These are phyloP conservation scores for Elymus sibiricus DNA, from an alignment of 176 grass and related monocot species.

Conservation along the genomic window DNA sequence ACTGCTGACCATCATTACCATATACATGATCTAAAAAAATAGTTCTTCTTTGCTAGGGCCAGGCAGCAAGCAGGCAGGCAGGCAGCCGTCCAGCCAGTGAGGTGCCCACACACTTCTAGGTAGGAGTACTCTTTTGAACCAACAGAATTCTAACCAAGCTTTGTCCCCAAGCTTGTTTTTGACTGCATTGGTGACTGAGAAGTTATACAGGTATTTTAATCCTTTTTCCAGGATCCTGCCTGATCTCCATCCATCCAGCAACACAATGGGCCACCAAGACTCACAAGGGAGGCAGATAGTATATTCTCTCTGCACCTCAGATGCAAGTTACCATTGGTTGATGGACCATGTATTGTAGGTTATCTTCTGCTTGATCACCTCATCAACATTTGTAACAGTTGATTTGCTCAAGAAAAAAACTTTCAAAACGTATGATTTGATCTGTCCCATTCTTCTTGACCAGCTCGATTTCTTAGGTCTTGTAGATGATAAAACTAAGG, in stretches of 20 bases:
- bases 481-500: background rate
- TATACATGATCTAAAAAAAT: background rate
- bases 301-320: constrained; percentile 27
- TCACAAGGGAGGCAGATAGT: constrained; percentile 40
- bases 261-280: constrained; percentile 22
- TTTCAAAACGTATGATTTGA: constrained; percentile 20
- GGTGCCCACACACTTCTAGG: constrained; percentile 52
- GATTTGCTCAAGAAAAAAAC: constrained; percentile 27
- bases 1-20: background rate
- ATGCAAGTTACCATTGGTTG: constrained; percentile 34
- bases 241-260: constrained; percentile 36
- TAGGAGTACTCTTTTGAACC: constrained; percentile 46
- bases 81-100: constrained; percentile 36
- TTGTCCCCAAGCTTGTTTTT: constrained; percentile 64
- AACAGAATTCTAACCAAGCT: constrained; percentile 50
- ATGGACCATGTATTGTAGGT: constrained; percentile 27
- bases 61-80: constrained; percentile 22
- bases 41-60: constrained; percentile 13
- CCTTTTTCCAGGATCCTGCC: constrained; percentile 22
- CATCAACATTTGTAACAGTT: constrained; percentile 31
- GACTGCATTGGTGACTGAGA: constrained; percentile 70
- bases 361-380: constrained; percentile 28
- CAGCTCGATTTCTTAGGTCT: constrained; percentile 16
- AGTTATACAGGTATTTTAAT: constrained; percentile 30
- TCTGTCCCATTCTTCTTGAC: constrained; percentile 33